phyloP scores from a whole-genome alignment of 768 basidiomycete genomes.

The Cystobasidium tubakii region DNA sequence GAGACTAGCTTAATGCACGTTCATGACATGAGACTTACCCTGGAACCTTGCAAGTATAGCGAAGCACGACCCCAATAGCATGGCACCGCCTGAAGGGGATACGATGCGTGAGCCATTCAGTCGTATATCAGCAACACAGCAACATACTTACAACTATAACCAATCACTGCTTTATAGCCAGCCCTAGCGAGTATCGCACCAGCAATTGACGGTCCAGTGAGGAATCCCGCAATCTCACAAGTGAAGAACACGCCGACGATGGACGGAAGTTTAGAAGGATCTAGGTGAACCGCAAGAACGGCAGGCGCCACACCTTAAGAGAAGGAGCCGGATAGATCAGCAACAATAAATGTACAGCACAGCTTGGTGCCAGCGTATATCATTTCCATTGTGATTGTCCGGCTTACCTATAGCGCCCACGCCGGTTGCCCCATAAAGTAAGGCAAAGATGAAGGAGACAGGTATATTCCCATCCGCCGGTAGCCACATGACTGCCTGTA shows the following conservation, averaged over 20 bases:
- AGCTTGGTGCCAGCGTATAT: too few species aligned
- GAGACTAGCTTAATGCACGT: too few species aligned
- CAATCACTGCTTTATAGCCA: conserved; percentile 9
- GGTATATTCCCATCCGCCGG: conserved; percentile 20
- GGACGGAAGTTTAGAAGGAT: conserved; percentile 4
- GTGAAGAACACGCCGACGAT: conserved; percentile 24
- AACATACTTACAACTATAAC: conserved; percentile 13
- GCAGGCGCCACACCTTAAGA: conserved; percentile 7
- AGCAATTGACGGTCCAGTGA: conserved; percentile 25
- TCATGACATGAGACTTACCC: too few species aligned
- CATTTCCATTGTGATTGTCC: too few species aligned
- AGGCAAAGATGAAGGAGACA: conserved; percentile 14
- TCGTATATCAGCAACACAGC: background rate
- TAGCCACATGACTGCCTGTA: conserved; percentile 26
- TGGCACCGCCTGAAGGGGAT: background rate
- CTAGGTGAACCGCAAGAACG: conserved; percentile 28
- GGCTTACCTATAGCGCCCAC: conserved; percentile 13
- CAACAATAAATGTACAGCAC: too few species aligned
- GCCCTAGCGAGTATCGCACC: conserved; percentile 7
- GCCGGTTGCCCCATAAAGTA: conserved; percentile 24
- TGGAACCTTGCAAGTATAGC: background rate
- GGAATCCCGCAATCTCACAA: conserved; percentile 25
- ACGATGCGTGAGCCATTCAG: too few species aligned
- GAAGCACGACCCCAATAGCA: background rate
- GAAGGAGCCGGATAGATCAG: background rate